Evolutionary conservation across 331 rosid species (phyloP), one percentile per base, ranked within the genome.

Genomic region (Phaseolus coccineus): DNA sequence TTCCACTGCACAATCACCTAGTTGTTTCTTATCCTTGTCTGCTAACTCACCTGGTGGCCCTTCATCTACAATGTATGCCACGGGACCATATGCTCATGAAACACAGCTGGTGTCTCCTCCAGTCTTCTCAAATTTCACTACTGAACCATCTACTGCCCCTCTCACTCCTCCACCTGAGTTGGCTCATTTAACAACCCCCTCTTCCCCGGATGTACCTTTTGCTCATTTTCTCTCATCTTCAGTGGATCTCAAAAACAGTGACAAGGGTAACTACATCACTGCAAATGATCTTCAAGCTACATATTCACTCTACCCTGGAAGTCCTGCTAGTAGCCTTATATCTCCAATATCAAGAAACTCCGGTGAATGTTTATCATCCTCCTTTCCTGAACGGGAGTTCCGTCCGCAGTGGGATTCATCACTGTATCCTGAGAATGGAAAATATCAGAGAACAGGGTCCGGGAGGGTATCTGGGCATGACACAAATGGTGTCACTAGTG

Each of bases 31-130:
- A 85, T 96, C 97, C 57, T 47, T 89, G 72, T 86, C 99, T 82
- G 94, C 99, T 10, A 96, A 96, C 84, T 96, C 99, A 40, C 99
- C 99, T 40, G 99, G 98, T 16, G 99, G 97, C 81, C 99, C 99
- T 72, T 96, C 99, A 44, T 88, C 93, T 72, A 79, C 89, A 71
- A 93, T 93, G 91, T 96, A 8, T 83, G 98, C 98, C 51, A 96
- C 98, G 7, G 99, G 99, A 68, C 99, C 99, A n/a, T 96, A 96
- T 83, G 98, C 99, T 50, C 96, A 96, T 19, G 99, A 96, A 78
- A 87, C 97, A 31, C 99, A 93, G 37, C 84, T 85, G 35, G 99
- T 96, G 40, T 96, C 99, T 84, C 99, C 99, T 83, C 99, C 98
- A 8, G 98, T 91, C 66, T 93, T 93, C 89, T 96, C 99, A 73